Conservation (phyloP, 1,139 yeast species). For the Zygosaccharomyces sapae region DNA sequence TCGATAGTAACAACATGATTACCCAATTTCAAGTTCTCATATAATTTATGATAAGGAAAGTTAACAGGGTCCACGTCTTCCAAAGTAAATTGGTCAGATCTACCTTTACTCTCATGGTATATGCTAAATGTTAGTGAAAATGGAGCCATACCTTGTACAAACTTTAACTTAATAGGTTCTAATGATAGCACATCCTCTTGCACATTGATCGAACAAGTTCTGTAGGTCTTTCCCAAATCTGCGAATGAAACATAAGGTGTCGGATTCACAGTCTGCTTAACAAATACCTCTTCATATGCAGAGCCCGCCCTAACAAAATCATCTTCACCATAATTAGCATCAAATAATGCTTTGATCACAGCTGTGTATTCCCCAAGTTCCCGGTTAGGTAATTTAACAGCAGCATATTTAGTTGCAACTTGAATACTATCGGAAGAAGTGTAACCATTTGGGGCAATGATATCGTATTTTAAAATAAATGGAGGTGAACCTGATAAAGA, state of each 20-base stretch:
- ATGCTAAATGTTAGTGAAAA: constrained; percentile 52
- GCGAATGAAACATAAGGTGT: constrained; percentile 57
- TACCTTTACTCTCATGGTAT: constrained; percentile 51
- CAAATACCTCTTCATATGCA: constrained; percentile 39
- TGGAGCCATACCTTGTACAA: constrained; percentile 59
- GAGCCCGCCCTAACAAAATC: constrained; percentile 38
- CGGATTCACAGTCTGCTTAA: constrained; percentile 58
- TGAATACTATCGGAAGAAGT: constrained; percentile 40
- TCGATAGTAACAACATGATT: constrained; percentile 55
- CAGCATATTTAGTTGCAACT: constrained; percentile 50
- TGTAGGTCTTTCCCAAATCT: constrained; percentile 44
- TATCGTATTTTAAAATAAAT: constrained; percentile 64
- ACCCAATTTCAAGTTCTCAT: constrained; percentile 47
- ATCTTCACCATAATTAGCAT: constrained; percentile 55
- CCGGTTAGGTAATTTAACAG: constrained; percentile 41
- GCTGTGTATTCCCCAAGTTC: constrained; percentile 59
- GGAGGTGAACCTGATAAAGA: constrained; percentile 64
- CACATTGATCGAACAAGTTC: constrained; percentile 57
- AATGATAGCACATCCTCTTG: constrained; percentile 33
- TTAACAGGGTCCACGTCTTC: constrained; percentile 37
- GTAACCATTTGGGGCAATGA: constrained; percentile 56
- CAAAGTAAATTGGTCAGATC: constrained; percentile 40
- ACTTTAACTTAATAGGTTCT: constrained; percentile 52
- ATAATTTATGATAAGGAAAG: constrained; percentile 40
- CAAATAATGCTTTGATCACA: constrained; percentile 59